Conservation (phyloP, 495 filamentous ascomycete genomes). For the Choiromyces venosus region DNA sequence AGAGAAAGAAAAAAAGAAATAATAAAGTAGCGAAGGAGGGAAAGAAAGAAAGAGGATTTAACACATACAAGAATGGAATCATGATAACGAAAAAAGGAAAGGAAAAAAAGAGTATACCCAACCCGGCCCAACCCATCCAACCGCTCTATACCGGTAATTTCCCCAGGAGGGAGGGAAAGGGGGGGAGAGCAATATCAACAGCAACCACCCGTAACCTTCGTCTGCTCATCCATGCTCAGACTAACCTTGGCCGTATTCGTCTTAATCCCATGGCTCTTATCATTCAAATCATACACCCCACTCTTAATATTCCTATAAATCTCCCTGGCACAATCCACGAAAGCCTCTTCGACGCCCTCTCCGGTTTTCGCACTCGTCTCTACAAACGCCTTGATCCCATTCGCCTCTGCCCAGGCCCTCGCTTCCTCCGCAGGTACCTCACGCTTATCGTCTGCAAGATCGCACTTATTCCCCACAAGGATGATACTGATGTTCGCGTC, state of each 20-base stretch:
- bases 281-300: conserved; percentile 89
- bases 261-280: conserved; percentile 90
- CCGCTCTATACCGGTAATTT: conserved; percentile 19
- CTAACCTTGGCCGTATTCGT: conserved; percentile 38
- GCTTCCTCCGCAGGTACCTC: conserved; percentile 75
- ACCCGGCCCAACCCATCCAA: neutral
- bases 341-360: conserved; percentile 86
- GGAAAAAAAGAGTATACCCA: neutral
- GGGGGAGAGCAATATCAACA: conserved; percentile 30
- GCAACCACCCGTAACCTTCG: conserved; percentile 33
- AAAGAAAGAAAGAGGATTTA: neutral
- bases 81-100: neutral
- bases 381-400: conserved; percentile 80
- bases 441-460: conserved; percentile 64
- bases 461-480: conserved; percentile 89
- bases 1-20: neutral
- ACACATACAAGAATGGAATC: neutral
- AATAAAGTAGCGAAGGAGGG: neutral
- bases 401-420: conserved; percentile 74
- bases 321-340: conserved; percentile 83
- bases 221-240: conserved; percentile 38
- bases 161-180: conserved; percentile 6
- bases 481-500: conserved; percentile 91
- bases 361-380: conserved; percentile 96
- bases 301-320: conserved; percentile 94